Percentiles rank a stretch among this genome's conserved stretches.
phyloP scores from a whole-genome alignment of 1,284 basidiomycete species.

The Thelephora terrestris region DNA sequence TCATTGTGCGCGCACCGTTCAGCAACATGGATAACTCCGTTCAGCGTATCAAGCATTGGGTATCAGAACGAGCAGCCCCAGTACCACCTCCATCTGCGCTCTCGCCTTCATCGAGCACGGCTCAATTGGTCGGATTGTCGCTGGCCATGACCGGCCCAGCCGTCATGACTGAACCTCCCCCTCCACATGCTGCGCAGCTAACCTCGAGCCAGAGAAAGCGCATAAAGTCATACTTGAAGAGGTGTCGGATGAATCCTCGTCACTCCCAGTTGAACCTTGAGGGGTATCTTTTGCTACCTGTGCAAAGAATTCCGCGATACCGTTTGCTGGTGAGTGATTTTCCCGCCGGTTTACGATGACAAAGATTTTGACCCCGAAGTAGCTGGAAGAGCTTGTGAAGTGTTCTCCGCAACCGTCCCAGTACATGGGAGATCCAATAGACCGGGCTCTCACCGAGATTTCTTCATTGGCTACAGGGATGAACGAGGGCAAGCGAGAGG shows the following conservation, averaged over 20 bases:
- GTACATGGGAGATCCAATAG: slow-evolving; percentile 72
- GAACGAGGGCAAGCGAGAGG: slow-evolving; percentile 94
- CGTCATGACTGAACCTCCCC: slow-evolving; percentile 27
- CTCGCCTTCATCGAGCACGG: slow-evolving; percentile 50
- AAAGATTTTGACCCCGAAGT: slow-evolving; percentile 4
- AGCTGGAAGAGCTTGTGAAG: slow-evolving; percentile 78
- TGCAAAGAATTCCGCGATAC: slow-evolving; percentile 96
- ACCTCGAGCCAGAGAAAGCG: slow-evolving; percentile 76
- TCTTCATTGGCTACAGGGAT: slow-evolving; percentile 82
- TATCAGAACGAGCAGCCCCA: slow-evolving; percentile 38
- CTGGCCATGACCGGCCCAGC: slow-evolving; percentile 44
- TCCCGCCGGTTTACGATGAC: not conserved
- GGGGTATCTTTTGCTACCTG: slow-evolving; percentile 88
- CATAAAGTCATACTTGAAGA: slow-evolving; percentile 80
- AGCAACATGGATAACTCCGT: slow-evolving; percentile 91
- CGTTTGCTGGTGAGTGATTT: slow-evolving; percentile 63
- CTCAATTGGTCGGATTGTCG: slow-evolving; percentile 52
- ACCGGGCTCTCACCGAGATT: slow-evolving; percentile 79
- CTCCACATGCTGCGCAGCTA: slow-evolving; percentile 23
- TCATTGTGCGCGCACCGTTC: slow-evolving; percentile 4
- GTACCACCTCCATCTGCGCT: slow-evolving; percentile 32
- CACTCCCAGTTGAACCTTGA: slow-evolving; percentile 97
- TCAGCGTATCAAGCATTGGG: slow-evolving; percentile 80
- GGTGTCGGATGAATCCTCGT: slow-evolving; percentile 73
- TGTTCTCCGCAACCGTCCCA: slow-evolving; percentile 73